Evolutionary conservation across 495 filamentous ascomycete genomes (phyloP), one percentile per base, ranked within the genome.

Genomic region (Saxispiralis lemnorum): DNA sequence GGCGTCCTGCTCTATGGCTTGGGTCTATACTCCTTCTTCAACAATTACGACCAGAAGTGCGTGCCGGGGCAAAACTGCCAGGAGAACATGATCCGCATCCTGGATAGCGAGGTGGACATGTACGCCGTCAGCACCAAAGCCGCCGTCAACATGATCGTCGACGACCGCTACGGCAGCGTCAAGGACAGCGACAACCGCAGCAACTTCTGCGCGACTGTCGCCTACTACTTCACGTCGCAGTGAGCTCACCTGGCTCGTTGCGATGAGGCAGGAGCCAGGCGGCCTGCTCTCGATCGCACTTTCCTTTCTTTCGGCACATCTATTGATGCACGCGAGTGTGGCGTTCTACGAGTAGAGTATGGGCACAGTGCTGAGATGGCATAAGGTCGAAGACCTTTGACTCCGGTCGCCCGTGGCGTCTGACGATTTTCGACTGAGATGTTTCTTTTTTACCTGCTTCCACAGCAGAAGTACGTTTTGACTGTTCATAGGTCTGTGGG

Each of bases 21-120:
- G 7, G 82, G 82, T 7, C 58, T 81, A 12, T 86, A 86, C 63
- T 76, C 70, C 31, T 86, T 85, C 64, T 86, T 86, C 65, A 71
- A 75, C 46, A 57, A 69, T 47, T 76, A 75, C 58, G 53, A 50
- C 19, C 62, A 55, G 35, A 46, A 48, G 13, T 58, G 55, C 36
- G 46, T 57, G n/a, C 18, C 32, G 6, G 35, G 24, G 49, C 62
- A 71, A 56, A 64, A 64, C 45, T 76, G 72, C 62, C 72, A 76
- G 55, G 42, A 57, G 35, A 62, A 71, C 31, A 73, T 76, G 51
- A 59, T 68, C 30, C 61, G 57, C 33, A 55, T 73, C 38, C 67
- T 72, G 53, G 53, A 52, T 34, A 62, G 53, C 49, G 64, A 70
- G 45, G 57, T 74, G 43, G 63, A 66, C 47, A 54, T 71, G 18